Conservation (phyloP, 805 yeast genomes). For the Myxozyma nipponensis region DNA sequence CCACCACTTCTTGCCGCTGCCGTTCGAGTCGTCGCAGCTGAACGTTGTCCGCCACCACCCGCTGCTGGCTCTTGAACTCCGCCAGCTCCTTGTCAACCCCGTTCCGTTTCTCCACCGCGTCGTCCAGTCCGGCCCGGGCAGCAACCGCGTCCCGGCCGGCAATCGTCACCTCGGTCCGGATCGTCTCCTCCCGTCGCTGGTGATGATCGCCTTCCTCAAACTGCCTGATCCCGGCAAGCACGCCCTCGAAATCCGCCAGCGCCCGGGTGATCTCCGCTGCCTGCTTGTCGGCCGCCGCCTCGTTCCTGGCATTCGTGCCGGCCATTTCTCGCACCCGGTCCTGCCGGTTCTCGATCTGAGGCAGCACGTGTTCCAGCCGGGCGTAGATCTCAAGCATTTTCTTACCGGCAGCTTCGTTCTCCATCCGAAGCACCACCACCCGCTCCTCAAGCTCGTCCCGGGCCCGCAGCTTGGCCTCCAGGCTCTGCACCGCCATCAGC, state of each 20-base stretch:
- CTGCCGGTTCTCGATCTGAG: slow-evolving; percentile 4
- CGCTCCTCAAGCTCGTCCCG: slow-evolving; percentile 35
- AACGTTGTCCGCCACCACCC: slow-evolving; percentile 61
- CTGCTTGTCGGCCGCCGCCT: slow-evolving; percentile 4
- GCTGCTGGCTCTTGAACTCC: slow-evolving; percentile 42
- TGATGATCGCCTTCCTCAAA: slow-evolving; percentile 19
- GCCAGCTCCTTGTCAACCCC: slow-evolving; percentile 34
- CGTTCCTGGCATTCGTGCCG: slow-evolving; percentile 23
- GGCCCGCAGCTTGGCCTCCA: slow-evolving; percentile 52
- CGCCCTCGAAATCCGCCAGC: slow-evolving; percentile 36
- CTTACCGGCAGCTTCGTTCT: slow-evolving; percentile 33
- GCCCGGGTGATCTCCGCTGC: slow-evolving; percentile 9
- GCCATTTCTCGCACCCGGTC: slow-evolving; percentile 8
- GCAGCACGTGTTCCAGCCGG: slow-evolving; percentile 8
- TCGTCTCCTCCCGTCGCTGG: slow-evolving; percentile 7
- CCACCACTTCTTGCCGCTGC: slow-evolving; percentile 41
- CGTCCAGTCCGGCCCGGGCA: slow-evolving; percentile 28
- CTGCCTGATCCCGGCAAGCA: slow-evolving; percentile 34
- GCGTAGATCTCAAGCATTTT: slow-evolving; percentile 39
- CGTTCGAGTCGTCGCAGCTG: slow-evolving; percentile 49
- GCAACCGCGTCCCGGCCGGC: slow-evolving; percentile 38
- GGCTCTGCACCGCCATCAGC: slow-evolving; percentile 48
- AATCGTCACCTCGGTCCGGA: slow-evolving; percentile 29
- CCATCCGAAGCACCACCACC: slow-evolving; percentile 30
- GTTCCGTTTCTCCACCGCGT: slow-evolving; percentile 29